phyloP scores from a whole-genome alignment of 2,329 filamentous ascomycete species.

The Allantophomopsis cytisporea region DNA sequence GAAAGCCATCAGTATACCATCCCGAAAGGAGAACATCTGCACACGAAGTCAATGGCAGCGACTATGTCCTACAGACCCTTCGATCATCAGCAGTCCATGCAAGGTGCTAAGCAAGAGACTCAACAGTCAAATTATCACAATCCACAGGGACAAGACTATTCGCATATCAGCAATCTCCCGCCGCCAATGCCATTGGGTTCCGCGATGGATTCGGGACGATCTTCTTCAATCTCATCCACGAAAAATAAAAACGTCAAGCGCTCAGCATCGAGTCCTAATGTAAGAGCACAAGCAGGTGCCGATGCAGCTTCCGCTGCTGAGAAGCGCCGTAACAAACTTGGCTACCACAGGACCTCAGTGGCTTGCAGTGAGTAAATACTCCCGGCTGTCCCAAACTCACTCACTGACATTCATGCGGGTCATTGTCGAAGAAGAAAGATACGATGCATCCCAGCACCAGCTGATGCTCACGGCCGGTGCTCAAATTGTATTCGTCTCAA shows the following conservation, averaged over 20 bases:
- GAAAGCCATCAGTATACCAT: too few species aligned
- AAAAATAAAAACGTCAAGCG: slow-evolving; percentile 23
- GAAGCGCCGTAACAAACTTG: slow-evolving; percentile 78
- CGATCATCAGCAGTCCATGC: too few species aligned
- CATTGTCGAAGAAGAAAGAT: slow-evolving; percentile 93
- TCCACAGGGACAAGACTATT: too few species aligned
- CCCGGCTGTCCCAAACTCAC: neutral
- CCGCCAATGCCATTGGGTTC: too few species aligned
- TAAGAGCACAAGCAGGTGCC: slow-evolving; percentile 23
- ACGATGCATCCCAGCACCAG: slow-evolving; percentile 65
- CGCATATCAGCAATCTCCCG: too few species aligned
- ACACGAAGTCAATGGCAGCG: too few species aligned
- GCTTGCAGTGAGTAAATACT: slow-evolving; percentile 68
- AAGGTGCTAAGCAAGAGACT: too few species aligned
- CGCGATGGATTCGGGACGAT: too few species aligned
- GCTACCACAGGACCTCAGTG: slow-evolving; percentile 89
- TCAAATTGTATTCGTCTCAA: slow-evolving; percentile 88
- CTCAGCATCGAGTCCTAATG: slow-evolving; percentile 34
- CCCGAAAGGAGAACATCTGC: too few species aligned
- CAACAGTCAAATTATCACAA: too few species aligned
- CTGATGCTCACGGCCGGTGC: slow-evolving; percentile 65
- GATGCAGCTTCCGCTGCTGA: slow-evolving; percentile 28
- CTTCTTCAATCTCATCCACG: neutral
- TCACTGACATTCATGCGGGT: slow-evolving; percentile 33
- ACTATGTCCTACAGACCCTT: too few species aligned